Evolutionary conservation across 306 rosid species (phyloP).

Genomic region (Medicago lupulina): DNA sequence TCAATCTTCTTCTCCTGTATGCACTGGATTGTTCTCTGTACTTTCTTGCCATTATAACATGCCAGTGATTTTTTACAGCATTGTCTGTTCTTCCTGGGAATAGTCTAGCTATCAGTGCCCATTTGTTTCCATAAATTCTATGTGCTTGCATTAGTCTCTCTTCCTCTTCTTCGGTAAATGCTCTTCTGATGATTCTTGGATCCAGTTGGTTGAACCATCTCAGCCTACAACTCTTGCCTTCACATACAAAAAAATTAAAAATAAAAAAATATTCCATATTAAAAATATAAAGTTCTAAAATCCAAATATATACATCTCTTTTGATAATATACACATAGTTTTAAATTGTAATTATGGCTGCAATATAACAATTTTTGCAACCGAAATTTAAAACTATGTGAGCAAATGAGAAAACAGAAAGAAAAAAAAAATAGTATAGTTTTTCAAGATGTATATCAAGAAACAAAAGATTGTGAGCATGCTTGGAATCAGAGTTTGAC

Average conservation of each 20-base stretch:
- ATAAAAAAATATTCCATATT: background rate
- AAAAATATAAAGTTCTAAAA: no score
- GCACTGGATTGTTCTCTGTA: constrained; percentile 85
- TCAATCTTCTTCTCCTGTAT: constrained; percentile 76
- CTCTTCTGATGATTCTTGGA: constrained; percentile 87
- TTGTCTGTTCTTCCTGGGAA: constrained; percentile 97
- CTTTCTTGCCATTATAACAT: constrained; percentile 95
- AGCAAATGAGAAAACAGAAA: background rate
- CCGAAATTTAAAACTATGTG: background rate
- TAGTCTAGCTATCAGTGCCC: constrained; percentile 96
- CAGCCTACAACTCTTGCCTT: constrained; percentile 92
- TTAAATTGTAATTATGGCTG: background rate
- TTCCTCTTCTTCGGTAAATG: constrained; percentile 89
- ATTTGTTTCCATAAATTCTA: constrained; percentile 88
- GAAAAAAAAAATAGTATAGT: background rate
- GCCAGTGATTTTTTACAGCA: constrained; percentile 98
- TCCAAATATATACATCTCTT: background rate
- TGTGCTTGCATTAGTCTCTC: constrained; percentile 95
- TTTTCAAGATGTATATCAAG: background rate
- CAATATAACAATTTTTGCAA: background rate
- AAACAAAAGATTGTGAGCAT: background rate
- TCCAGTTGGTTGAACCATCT: constrained; percentile 98
- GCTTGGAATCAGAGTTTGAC: background rate
- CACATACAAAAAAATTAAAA: background rate
- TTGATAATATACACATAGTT: background rate